Percentiles rank a stretch among this genome's conserved stretches.
Conservation (phyloP, 1,139 yeast species). For the Suhomyces coccinellae region DNA sequence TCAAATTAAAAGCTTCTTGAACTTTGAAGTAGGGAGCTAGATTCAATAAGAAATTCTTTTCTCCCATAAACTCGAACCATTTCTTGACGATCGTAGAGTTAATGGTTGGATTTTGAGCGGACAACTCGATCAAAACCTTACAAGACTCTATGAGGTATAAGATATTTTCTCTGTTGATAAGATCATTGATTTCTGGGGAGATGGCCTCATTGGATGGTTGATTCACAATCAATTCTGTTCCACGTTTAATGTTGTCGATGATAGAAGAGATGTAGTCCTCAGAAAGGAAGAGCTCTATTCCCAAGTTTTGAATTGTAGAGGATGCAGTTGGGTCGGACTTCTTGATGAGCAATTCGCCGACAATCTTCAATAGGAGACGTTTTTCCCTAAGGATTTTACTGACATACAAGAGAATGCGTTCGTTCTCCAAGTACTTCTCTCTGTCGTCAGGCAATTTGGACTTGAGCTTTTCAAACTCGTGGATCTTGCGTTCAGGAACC, state of each 20-base stretch:
- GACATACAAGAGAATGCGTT: conserved; percentile 32
- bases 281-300: conserved; percentile 38
- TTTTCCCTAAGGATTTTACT: conserved; percentile 46
- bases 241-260: conserved; percentile 19
- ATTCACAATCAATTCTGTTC: conserved; percentile 3
- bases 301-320: conserved; percentile 36
- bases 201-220: conserved; percentile 14
- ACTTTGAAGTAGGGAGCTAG: conserved; percentile 30
- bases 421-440: conserved; percentile 31
- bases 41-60: conserved; percentile 38
- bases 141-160: conserved; percentile 41
- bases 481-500: conserved; percentile 32
- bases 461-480: conserved; percentile 26
- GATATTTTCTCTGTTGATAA: conserved; percentile 36
- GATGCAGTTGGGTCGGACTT: conserved; percentile 34
- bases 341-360: conserved; percentile 37
- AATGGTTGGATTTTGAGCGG: conserved; percentile 35
- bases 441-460: conserved; percentile 41
- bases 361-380: conserved; percentile 44
- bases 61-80: conserved; percentile 61
- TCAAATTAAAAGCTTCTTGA: conserved; percentile 38
- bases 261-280: conserved; percentile 26
- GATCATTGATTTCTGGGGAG: conserved; percentile 23
- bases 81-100: conserved; percentile 30
- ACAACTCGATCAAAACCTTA: conserved; percentile 46